Base-by-base conservation (phyloP, 176 grass and related monocot genomes). In the Raddia guianensis region DNA sequence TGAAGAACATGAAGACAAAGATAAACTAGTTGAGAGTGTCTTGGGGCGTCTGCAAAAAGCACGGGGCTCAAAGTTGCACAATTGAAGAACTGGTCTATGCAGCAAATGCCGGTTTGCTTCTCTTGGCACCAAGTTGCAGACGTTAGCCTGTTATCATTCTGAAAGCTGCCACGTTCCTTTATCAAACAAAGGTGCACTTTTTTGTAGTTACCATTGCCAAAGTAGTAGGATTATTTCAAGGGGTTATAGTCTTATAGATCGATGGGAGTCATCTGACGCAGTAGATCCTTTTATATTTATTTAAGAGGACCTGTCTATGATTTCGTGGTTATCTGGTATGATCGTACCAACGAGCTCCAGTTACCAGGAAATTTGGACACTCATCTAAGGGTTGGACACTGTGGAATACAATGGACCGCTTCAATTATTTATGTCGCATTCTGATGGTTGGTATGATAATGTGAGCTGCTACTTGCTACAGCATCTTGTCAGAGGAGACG, bases 1-100 rank as follows among this genome's bases (percentile, higher is more conserved):
- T 0, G 69, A 78, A 44, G 87, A 87, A 49, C 69, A 66, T 43
- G 13, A 46, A 57, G 84, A 85, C 19, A 91, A 89, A 50, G 92
- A 85, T 85, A 91, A 87, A 77, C 75, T 94, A 34, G 92, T 91
- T 19, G 81, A 91, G 8, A 83, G 81, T 12, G 87, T 94, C 21
- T 76, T 94, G 63, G 92, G 86, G 49, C 89, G 86, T 63, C 52
- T 94, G 63, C 87, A 91, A 45, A 91, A 87, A 82, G 78, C 92
- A 5, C 86, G 86, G 14, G 63, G 62, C 61, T 82, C 59, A 6
- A 85, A 76, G 79, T 43, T 85, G 74, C 55, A 64, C n/a, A 85
- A 71, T 75, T 94, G 80, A 89, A n/a, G 42, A 49, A 15, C 14
- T 55, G 55, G n/a, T 68, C n/a, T 55, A 7, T 43, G 56, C 40